Percentiles rank a stretch among this genome's conserved stretches.
Evolutionary conservation across 2,329 filamentous ascomycete genomes (phyloP).

Genomic region (Phoma sp.): DNA sequence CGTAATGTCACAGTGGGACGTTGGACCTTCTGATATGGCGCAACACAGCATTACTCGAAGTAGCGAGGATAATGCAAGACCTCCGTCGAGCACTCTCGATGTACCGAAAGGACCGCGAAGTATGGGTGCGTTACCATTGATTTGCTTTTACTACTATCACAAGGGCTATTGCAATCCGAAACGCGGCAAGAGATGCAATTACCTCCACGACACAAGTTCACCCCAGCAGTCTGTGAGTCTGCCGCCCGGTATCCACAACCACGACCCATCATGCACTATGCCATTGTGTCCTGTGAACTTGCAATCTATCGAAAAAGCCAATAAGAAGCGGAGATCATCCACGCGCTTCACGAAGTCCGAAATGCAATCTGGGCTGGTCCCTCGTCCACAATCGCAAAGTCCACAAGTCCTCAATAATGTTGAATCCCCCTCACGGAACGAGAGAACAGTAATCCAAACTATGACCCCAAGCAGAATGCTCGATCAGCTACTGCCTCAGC

Average conservation of each 20-base stretch:
- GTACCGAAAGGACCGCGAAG: slow-evolving; percentile 6
- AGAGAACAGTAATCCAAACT: not conserved
- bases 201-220: slow-evolving; percentile 16
- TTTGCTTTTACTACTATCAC: slow-evolving; percentile 37
- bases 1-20: no score
- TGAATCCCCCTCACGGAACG: not conserved
- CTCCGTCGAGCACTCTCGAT: not conserved
- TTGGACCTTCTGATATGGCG: no score
- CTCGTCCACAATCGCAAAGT: not conserved
- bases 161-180: slow-evolving; percentile 24
- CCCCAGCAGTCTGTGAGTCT: slow-evolving; percentile 17
- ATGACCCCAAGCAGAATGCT: not conserved
- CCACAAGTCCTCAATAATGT: not conserved
- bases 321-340: not conserved
- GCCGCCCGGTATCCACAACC: slow-evolving; percentile 9
- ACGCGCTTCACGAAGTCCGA: not conserved
- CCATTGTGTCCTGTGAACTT: slow-evolving; percentile 23
- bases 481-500: not conserved
- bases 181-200: slow-evolving; percentile 16
- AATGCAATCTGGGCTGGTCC: not conserved
- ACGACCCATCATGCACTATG: slow-evolving; percentile 16
- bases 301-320: not conserved
- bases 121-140: not conserved
- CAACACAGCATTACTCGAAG: no score
- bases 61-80: not conserved